phyloP scores from a whole-genome alignment of 2,329 filamentous ascomycete species.

The Aureobasidium namibiae region DNA sequence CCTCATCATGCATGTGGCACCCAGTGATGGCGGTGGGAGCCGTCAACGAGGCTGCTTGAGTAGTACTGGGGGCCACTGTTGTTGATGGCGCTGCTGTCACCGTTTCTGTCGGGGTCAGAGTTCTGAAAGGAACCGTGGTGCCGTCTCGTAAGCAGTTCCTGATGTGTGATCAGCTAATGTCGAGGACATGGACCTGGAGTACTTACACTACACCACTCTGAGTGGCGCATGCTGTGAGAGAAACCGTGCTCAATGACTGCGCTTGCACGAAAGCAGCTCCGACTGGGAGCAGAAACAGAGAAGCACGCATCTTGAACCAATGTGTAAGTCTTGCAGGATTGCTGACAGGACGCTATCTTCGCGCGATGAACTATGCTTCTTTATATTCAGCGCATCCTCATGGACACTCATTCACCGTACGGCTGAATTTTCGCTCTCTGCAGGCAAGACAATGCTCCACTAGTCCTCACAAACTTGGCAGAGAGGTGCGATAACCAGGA shows the following conservation, averaged over 20 bases:
- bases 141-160: conserved; percentile 9
- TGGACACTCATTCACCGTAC: neutral
- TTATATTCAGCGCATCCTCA: neutral
- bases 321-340: neutral
- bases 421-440: neutral
- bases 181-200: too few relatives aligned
- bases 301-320: neutral
- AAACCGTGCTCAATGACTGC: neutral
- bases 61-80: neutral
- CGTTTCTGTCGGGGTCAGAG: neutral
- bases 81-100: neutral
- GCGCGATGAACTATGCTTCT: neutral
- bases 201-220: conserved; percentile 2
- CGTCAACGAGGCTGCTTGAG: neutral
- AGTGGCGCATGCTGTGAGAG: neutral
- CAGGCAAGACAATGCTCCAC: neutral
- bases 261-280: neutral
- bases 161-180: neutral
- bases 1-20: conserved; percentile 43
- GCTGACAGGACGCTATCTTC: neutral
- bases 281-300: neutral
- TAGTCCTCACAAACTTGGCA: neutral
- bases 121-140: conserved; percentile 1
- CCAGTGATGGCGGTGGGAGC: neutral
- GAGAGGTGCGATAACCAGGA: neutral